phyloP scores from a whole-genome alignment of 768 basidiomycete genomes.

The Auricularia sp. region DNA sequence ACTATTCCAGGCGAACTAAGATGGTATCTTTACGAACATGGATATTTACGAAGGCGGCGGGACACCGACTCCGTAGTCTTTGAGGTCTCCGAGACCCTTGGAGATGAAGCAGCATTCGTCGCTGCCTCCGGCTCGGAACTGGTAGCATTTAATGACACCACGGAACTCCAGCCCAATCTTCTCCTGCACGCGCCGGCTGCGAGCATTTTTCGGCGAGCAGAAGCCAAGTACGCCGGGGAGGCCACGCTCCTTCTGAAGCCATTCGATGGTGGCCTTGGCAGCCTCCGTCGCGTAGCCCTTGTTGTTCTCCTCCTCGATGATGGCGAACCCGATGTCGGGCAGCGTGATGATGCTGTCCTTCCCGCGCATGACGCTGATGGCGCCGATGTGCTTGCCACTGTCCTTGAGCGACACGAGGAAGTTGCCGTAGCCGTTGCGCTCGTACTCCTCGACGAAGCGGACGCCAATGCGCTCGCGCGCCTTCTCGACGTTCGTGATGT shows the following conservation, averaged over 20 bases:
- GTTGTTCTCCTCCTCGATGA: not conserved
- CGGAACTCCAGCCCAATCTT: not conserved
- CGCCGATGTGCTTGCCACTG: not conserved
- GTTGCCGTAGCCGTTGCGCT: not conserved
- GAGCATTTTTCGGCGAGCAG: not conserved
- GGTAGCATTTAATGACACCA: slow-evolving; percentile 4
- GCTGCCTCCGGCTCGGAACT: slow-evolving; percentile 11
- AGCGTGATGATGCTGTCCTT: not conserved
- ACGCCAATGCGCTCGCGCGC: not conserved
- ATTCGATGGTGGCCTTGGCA: not conserved
- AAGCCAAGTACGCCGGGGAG: not conserved
- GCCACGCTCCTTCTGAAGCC: not conserved
- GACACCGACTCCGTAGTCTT: no score
- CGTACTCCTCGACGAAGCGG: not conserved
- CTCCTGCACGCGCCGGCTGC: not conserved
- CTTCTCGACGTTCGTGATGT: not conserved
- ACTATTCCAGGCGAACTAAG: no score
- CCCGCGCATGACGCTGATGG: not conserved
- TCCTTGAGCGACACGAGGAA: not conserved
- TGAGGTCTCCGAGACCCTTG: no score
- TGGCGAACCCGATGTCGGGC: not conserved
- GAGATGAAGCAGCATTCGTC: no score
- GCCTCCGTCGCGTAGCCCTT: not conserved
- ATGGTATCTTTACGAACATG: no score
- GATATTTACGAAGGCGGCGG: no score